These are phyloP conservation scores for Achaetomiella virescens DNA, from an alignment of 495 filamentous ascomycete genomes.

Conservation along the genomic window DNA sequence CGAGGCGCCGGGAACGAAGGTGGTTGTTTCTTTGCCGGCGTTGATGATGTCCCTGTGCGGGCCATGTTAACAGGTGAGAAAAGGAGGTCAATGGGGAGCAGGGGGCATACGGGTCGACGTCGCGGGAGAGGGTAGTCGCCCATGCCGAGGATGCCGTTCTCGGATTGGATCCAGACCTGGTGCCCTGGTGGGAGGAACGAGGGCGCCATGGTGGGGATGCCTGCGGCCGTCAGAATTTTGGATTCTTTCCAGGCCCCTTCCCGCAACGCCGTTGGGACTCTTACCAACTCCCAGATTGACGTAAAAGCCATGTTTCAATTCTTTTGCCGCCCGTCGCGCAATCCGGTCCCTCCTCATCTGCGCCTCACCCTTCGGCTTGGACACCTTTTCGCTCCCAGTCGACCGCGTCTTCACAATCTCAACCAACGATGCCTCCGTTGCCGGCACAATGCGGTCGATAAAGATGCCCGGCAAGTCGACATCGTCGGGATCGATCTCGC, in stretches of 20 bases:
- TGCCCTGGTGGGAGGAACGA: conserved; percentile 45
- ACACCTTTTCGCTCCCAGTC: conserved; percentile 16
- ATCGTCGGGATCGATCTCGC: conserved; percentile 51
- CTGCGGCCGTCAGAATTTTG: conserved; percentile 16
- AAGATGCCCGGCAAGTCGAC: conserved; percentile 60
- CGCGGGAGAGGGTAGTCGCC: conserved; percentile 51
- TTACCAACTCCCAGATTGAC: conserved; percentile 59
- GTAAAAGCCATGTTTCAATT: conserved; percentile 59
- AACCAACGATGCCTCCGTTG: conserved; percentile 47
- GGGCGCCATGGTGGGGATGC: conserved; percentile 57
- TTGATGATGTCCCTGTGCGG: conserved; percentile 48
- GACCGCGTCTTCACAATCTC: conserved; percentile 49
- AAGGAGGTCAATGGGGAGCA: neutral
- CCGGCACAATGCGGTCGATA: conserved; percentile 56
- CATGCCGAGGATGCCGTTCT: conserved; percentile 58
- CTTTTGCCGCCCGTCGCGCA: conserved; percentile 53
- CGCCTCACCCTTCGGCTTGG: conserved; percentile 23
- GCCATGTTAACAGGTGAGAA: neutral
- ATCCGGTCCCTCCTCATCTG: conserved; percentile 49
- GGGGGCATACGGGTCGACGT: conserved; percentile 45
- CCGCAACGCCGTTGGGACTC: neutral
- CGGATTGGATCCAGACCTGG: conserved; percentile 53
- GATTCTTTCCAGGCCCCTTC: neutral
- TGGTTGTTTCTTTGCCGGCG: conserved; percentile 58
- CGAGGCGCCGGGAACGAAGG: conserved; percentile 49